phyloP scores from a whole-genome alignment of 306 rosid genomes.

The Pyrus pyrifolia region DNA sequence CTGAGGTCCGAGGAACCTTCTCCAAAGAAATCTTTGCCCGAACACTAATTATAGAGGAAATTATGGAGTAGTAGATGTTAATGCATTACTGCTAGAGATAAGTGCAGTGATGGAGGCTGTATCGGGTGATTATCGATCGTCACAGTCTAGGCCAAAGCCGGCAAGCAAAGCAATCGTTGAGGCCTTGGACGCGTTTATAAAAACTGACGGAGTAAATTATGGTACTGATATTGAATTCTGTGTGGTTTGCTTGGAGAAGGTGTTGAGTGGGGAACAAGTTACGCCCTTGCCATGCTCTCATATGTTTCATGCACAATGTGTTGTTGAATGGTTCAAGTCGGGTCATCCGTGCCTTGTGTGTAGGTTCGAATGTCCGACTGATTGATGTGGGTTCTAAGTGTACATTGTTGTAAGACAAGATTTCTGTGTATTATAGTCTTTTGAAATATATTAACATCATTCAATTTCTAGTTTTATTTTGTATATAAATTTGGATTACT shows the following conservation, averaged over 20 bases:
- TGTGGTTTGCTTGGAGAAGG: not conserved
- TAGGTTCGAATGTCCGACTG: not conserved
- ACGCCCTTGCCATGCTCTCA: constrained; percentile 8
- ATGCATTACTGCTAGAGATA: not conserved
- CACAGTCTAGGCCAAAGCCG: not conserved
- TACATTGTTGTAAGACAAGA: no score
- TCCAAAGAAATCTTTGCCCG: no score
- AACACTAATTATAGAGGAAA: not conserved
- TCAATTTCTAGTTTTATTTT: no score
- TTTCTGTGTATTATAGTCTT: no score
- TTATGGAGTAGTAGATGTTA: not conserved
- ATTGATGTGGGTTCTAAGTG: not conserved
- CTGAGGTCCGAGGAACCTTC: no score
- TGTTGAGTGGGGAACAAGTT: not conserved
- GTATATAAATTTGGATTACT: no score
- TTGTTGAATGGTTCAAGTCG: not conserved
- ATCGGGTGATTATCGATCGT: not conserved
- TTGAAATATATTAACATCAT: no score
- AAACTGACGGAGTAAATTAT: not conserved
- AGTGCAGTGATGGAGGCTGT: not conserved
- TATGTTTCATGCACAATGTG: constrained; percentile 1
- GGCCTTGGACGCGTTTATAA: not conserved
- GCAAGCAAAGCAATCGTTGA: not conserved
- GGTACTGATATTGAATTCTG: not conserved
- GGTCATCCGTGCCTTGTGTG: not conserved